A percentile compares a stretch with the other conserved stretches of the same genome.
Conservation (phyloP, 352 stramenopile genomes). For the Pythium apleroticum region DNA sequence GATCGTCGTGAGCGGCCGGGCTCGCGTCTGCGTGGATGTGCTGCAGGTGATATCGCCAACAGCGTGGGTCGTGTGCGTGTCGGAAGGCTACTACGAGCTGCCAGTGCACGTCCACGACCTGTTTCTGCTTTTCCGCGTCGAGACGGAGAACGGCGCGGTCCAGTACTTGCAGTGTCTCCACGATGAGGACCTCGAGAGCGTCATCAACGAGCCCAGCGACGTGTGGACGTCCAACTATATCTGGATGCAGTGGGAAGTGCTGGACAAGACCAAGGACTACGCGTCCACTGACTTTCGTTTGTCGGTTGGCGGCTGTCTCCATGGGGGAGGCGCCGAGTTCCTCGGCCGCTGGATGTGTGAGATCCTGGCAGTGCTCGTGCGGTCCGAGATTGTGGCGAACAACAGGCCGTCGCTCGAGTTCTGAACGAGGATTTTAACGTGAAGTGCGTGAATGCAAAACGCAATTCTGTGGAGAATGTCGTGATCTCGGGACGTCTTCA, state of each 20-base stretch:
- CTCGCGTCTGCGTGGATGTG: neutral
- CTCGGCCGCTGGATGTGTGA: neutral
- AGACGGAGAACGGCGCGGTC: conserved; percentile 9
- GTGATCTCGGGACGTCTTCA: too few species aligned
- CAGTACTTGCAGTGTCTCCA: conserved; percentile 1
- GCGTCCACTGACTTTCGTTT: neutral
- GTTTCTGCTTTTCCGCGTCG: conserved; percentile 2
- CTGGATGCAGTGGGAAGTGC: conserved; percentile 7
- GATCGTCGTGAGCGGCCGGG: neutral
- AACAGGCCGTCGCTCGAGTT: neutral
- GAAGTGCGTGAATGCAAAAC: too few species aligned
- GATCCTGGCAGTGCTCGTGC: neutral
- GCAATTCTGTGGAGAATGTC: too few species aligned
- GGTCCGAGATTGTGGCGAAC: neutral
- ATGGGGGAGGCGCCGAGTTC: neutral
- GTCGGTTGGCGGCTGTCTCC: conserved; percentile 1
- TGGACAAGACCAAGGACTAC: neutral
- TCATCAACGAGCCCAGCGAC: neutral
- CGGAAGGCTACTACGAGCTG: neutral
- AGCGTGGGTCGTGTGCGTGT: neutral
- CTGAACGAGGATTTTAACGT: neutral
- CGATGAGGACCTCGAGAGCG: neutral
- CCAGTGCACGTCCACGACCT: neutral
- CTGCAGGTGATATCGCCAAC: neutral
- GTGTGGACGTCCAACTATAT: conserved; percentile 11